phyloP scores from a whole-genome alignment of 2,329 filamentous ascomycete genomes.

The Xenoacremonium recifei region DNA sequence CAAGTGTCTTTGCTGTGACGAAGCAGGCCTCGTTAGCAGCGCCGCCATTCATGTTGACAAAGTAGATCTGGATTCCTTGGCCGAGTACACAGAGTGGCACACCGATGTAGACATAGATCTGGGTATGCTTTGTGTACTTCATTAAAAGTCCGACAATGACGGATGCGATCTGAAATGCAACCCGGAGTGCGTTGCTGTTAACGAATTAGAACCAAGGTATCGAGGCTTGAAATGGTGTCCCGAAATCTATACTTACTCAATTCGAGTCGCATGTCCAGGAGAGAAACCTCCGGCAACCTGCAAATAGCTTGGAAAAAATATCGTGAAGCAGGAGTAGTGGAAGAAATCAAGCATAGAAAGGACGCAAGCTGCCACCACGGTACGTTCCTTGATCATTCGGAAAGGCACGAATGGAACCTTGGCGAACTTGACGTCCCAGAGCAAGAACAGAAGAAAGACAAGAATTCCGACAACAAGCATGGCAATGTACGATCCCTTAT shows the following conservation, averaged over 20 bases:
- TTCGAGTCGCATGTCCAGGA: slow-evolving; percentile 35
- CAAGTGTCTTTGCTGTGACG: slow-evolving; percentile 31
- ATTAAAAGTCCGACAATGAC: slow-evolving; percentile 34
- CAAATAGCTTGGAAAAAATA: slow-evolving; percentile 40
- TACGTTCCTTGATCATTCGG: slow-evolving; percentile 32
- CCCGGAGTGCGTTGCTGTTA: slow-evolving; percentile 26
- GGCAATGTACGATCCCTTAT: slow-evolving; percentile 33
- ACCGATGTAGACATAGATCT: slow-evolving; percentile 27
- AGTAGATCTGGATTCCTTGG: slow-evolving; percentile 31
- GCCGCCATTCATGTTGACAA: slow-evolving; percentile 23
- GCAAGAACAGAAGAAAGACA: slow-evolving; percentile 20
- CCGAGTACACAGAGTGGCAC: slow-evolving; percentile 34
- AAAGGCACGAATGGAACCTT: slow-evolving; percentile 34
- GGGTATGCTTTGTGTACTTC: slow-evolving; percentile 34
- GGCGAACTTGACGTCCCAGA: slow-evolving; percentile 33
- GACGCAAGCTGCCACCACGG: slow-evolving; percentile 37
- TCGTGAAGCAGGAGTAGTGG: slow-evolving; percentile 36
- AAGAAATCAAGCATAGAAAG: slow-evolving; percentile 36
- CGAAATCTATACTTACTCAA: slow-evolving; percentile 25
- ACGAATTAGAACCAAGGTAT: background rate
- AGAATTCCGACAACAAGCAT: slow-evolving; percentile 31
- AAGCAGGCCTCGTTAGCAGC: slow-evolving; percentile 33
- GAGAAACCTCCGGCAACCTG: slow-evolving; percentile 36
- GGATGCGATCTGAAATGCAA: slow-evolving; percentile 36
- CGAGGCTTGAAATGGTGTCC: background rate